Percentiles rank a stretch among this genome's conserved stretches.
phyloP scores from a whole-genome alignment of 1,139 yeast species.

The Pichia terricola region DNA sequence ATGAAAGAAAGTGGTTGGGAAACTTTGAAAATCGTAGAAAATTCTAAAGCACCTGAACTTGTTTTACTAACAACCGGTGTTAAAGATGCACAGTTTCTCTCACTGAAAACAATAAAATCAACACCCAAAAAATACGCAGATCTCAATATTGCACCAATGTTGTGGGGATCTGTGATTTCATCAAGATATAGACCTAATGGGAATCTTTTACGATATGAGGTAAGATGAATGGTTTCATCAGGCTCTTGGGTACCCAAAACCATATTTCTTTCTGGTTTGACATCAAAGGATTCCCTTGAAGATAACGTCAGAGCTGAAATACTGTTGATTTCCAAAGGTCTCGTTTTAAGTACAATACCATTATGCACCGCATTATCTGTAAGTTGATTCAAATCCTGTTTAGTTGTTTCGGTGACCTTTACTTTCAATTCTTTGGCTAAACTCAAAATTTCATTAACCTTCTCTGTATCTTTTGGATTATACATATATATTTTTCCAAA shows the following conservation, averaged over 20 bases:
- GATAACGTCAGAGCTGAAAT: conserved; percentile 29
- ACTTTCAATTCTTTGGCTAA: conserved; percentile 33
- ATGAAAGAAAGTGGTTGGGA: conserved; percentile 54
- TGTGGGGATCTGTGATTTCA: conserved; percentile 83
- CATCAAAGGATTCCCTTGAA: conserved; percentile 28
- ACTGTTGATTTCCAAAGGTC: conserved; percentile 41
- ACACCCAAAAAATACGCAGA: conserved; percentile 80
- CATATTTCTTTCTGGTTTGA: conserved; percentile 17
- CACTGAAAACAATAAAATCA: conserved; percentile 68
- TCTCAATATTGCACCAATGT: conserved; percentile 78
- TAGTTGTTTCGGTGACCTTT: conserved; percentile 27
- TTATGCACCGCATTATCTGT: conserved; percentile 73
- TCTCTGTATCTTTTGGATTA: conserved; percentile 29
- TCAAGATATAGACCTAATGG: conserved; percentile 76
- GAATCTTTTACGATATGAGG: conserved; percentile 22
- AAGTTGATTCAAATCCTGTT: conserved; percentile 50
- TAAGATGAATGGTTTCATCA: background rate
- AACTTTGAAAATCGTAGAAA: conserved; percentile 50
- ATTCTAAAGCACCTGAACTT: conserved; percentile 82
- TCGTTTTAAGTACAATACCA: conserved; percentile 65
- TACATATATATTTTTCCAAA: conserved; percentile 43
- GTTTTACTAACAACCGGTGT: conserved; percentile 76
- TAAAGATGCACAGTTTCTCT: conserved; percentile 61
- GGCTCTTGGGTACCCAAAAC: conserved; percentile 1
- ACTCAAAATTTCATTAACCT: conserved; percentile 29